These are phyloP conservation scores for Neurospora terricola DNA, from an alignment of 495 filamentous ascomycete species.

Conservation along the genomic window DNA sequence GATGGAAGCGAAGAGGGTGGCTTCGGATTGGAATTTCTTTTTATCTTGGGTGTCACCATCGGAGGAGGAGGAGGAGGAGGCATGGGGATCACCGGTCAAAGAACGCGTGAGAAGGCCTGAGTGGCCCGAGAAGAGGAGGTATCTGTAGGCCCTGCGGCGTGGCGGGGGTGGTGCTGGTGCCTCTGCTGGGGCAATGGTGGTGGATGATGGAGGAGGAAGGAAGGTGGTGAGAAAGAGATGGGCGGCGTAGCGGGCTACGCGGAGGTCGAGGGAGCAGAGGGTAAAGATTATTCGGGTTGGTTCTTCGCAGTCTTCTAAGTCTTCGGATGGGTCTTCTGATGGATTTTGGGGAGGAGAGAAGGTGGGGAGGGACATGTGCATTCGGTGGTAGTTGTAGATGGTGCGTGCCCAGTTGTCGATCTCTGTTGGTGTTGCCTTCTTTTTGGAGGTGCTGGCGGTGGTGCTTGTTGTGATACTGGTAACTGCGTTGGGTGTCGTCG, in stretches of 20 bases:
- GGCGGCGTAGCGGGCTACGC: constrained; percentile 25
- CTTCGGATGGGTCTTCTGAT: not conserved
- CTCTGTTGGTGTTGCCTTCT: not conserved
- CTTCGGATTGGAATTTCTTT: constrained; percentile 14
- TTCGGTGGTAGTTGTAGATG: constrained; percentile 32
- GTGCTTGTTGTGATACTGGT: not conserved
- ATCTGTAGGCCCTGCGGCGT: not conserved
- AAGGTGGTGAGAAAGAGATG: constrained; percentile 21
- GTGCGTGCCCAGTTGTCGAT: not conserved
- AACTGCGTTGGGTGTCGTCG: not conserved
- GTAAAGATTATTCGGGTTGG: constrained; percentile 19
- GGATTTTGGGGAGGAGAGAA: constrained; percentile 9
- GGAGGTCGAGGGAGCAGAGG: constrained; percentile 30
- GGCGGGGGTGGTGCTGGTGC: not conserved
- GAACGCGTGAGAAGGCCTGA: constrained; percentile 23
- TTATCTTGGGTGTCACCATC: not conserved
- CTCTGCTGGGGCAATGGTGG: constrained; percentile 5
- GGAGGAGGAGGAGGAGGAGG: not conserved
- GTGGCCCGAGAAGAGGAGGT: constrained; percentile 28
- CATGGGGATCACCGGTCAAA: constrained; percentile 7
- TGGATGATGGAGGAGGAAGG: constrained; percentile 24
- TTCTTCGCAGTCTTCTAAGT: not conserved
- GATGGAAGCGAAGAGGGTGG: constrained; percentile 23
- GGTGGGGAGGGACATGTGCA: constrained; percentile 17
- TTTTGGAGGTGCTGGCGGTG: not conserved